Percentiles rank a stretch among this genome's conserved stretches.
Conservation (phyloP, 306 rosid species). For the Fragaria nilgerrensis region DNA sequence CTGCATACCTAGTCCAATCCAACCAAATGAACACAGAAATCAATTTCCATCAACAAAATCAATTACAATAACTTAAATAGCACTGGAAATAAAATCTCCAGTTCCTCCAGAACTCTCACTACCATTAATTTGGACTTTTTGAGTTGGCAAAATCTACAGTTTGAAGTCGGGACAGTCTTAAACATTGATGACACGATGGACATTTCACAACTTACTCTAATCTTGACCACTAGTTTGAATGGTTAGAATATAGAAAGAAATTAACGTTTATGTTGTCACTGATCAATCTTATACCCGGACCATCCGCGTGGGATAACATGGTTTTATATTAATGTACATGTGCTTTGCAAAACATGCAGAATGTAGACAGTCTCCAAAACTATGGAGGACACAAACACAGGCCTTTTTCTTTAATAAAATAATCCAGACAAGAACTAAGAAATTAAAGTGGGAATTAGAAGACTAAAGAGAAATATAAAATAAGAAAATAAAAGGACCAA, state of each 20-base stretch:
- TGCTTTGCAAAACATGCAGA: neutral
- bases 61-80: no score
- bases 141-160: neutral
- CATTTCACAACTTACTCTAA: neutral
- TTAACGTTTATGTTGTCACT: neutral
- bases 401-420: neutral
- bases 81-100: neutral
- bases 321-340: neutral
- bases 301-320: neutral
- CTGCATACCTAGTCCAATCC: constrained; percentile 52
- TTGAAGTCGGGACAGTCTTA: neutral
- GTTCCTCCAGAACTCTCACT: no score
- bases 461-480: neutral
- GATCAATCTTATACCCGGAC: neutral
- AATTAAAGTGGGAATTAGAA: neutral
- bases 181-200: neutral
- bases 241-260: neutral
- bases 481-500: neutral
- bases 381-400: neutral
- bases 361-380: neutral
- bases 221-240: neutral
- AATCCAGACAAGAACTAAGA: neutral
- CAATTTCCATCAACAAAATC: neutral
- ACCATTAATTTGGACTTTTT: neutral
- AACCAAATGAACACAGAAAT: neutral